Conservation (phyloP, 192 early-diverging fungal genomes). For the Entrophospora sp. region DNA sequence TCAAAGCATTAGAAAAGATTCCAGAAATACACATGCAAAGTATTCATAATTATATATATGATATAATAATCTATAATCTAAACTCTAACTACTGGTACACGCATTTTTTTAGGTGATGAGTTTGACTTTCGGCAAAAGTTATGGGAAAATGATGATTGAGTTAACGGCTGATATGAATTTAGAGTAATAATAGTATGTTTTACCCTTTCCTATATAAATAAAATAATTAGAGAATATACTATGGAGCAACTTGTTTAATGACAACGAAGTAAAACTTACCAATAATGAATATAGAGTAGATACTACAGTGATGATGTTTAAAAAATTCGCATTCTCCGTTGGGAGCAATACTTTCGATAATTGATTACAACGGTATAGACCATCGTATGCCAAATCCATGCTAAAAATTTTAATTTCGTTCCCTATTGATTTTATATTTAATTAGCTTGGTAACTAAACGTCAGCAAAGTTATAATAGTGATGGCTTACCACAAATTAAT, state of each 20-base stretch:
- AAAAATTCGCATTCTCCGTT: constrained; percentile 5
- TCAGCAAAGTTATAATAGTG: background rate
- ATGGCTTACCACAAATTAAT: constrained; percentile 6
- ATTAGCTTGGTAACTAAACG: background rate
- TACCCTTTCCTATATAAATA: constrained; percentile 5
- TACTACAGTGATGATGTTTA: background rate
- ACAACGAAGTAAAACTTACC: constrained; percentile 4
- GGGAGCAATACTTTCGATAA: background rate
- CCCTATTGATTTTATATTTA: background rate
- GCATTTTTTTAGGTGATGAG: constrained; percentile 1
- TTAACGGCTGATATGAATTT: background rate
- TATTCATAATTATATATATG: too few relatives aligned
- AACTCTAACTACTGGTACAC: background rate
- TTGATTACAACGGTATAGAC: background rate
- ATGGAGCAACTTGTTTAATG: background rate
- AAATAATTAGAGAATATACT: background rate
- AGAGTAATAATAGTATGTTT: background rate
- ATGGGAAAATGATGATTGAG: background rate
- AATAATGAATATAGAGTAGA: constrained; percentile 11
- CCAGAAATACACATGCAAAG: too few relatives aligned
- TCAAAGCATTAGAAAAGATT: too few relatives aligned
- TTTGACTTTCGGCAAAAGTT: background rate
- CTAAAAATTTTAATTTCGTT: constrained; percentile 1
- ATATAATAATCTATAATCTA: background rate
- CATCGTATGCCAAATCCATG: background rate